A percentile compares a stretch with the other conserved stretches of the same genome.
phyloP scores from a whole-genome alignment of 208 protist genomes.

The Chromosphaera perkinsii region DNA sequence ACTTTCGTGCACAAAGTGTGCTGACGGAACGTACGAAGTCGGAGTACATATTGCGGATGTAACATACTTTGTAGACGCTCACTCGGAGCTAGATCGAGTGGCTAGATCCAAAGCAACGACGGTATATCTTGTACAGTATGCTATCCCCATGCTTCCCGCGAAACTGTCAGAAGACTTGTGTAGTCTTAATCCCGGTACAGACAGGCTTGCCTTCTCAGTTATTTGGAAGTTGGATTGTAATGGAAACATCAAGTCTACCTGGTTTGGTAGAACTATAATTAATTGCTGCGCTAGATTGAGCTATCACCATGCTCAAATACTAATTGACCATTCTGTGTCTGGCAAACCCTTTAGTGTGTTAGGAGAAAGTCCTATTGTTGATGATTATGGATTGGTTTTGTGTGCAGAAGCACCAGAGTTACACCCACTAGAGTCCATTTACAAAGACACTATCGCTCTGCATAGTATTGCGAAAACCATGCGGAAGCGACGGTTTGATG shows the following conservation, averaged over 20 bases:
- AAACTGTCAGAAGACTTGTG: constrained; percentile 78
- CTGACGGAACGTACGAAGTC: constrained; percentile 57
- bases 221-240: constrained; percentile 63
- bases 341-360: constrained; percentile 9
- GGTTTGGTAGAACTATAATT: constrained; percentile 63
- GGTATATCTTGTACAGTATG: constrained; percentile 65
- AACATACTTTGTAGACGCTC: constrained; percentile 71
- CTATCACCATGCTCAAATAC: constrained; percentile 66
- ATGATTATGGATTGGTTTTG: too few relatives aligned
- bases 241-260: constrained; percentile 44
- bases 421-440: neutral
- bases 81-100: constrained; percentile 69
- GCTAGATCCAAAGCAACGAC: constrained; percentile 69
- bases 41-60: constrained; percentile 87
- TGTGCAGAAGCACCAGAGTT: too few relatives aligned
- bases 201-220: constrained; percentile 75
- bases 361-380: too few relatives aligned
- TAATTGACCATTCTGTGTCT: constrained; percentile 39
- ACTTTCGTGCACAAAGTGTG: constrained; percentile 38
- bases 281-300: constrained; percentile 61
- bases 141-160: constrained; percentile 73
- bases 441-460: constrained; percentile 12
- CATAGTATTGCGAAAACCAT: constrained; percentile 29
- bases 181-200: constrained; percentile 67
- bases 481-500: constrained; percentile 29